These are phyloP conservation scores for Boechera retrofracta DNA, from an alignment of 345 rosid species.

Conservation along the genomic window DNA sequence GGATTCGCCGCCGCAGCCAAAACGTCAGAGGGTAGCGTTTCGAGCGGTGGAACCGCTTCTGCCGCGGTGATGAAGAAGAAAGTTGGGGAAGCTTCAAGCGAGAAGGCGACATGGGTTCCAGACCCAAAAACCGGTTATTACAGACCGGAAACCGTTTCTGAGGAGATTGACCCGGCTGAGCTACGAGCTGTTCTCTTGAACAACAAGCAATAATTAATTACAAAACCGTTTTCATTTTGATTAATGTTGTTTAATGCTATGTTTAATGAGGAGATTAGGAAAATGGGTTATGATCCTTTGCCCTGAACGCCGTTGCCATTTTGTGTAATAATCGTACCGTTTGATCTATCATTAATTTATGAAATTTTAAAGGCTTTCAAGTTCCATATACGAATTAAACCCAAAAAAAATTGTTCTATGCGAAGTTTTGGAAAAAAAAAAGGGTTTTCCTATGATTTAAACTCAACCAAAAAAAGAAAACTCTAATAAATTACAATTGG, in stretches of 20 bases:
- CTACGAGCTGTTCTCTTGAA: conserved; percentile 69
- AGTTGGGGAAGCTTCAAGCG: conserved; percentile 51
- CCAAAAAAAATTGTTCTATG: too few relatives aligned
- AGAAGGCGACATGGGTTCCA: conserved; percentile 77
- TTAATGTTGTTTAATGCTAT: background rate
- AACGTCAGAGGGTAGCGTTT: conserved; percentile 42
- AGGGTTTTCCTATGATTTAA: background rate
- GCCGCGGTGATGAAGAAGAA: conserved; percentile 49
- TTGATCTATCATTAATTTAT: background rate
- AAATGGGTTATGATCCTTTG: conserved; percentile 23
- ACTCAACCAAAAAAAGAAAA: background rate
- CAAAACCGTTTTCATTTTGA: background rate
- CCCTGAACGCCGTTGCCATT: conserved; percentile 9
- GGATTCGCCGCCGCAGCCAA: conserved; percentile 43
- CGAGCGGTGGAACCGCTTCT: conserved; percentile 39
- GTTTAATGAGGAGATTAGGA: background rate
- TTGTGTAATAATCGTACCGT: conserved; percentile 28
- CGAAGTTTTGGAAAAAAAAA: too few relatives aligned
- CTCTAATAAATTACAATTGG: background rate
- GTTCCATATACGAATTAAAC: background rate
- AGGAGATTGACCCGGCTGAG: conserved; percentile 71
- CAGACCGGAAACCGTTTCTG: conserved; percentile 67
- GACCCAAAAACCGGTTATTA: conserved; percentile 85
- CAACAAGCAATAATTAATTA: conserved; percentile 48
- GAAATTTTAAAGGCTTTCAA: background rate